A percentile compares a stretch with the other conserved stretches of the same genome.
These are phyloP conservation scores for Ensete ventricosum DNA, from an alignment of 176 grass and related monocot genomes.

Conservation along the genomic window DNA sequence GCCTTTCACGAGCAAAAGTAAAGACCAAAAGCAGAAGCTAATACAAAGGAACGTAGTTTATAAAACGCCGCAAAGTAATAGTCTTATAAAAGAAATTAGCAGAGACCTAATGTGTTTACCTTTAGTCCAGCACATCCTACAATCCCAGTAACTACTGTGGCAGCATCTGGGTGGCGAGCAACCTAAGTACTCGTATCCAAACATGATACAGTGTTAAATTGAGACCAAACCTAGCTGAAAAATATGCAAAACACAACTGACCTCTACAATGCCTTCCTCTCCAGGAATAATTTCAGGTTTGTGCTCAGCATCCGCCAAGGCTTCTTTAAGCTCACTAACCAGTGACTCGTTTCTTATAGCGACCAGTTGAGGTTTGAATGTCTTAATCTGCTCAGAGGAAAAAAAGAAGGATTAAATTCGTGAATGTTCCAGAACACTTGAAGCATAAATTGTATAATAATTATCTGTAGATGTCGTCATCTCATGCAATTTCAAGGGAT, in stretches of 20 bases:
- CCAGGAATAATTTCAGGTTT: constrained; percentile 98
- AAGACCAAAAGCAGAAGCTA: background rate
- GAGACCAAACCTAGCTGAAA: background rate
- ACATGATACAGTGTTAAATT: background rate
- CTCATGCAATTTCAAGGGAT: background rate
- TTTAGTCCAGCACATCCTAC: constrained; percentile 95
- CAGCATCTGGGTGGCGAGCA: constrained; percentile 75
- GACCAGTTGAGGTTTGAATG: constrained; percentile 81
- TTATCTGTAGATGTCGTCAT: background rate
- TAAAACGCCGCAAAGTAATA: background rate
- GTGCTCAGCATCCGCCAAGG: constrained; percentile 71
- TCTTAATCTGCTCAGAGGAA: constrained; percentile 53
- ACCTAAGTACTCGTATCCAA: constrained; percentile 39
- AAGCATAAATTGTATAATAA: background rate
- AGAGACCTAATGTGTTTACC: constrained; percentile 31
- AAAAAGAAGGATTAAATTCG: background rate
- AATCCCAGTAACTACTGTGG: constrained; percentile 96
- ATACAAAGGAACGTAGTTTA: background rate
- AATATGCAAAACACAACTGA: background rate
- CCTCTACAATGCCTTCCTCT: constrained; percentile 88
- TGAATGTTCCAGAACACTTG: background rate
- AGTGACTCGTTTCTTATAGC: constrained; percentile 72
- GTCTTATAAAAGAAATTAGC: background rate
- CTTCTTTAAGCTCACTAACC: constrained; percentile 83
- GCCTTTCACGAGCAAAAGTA: background rate